phyloP scores from a whole-genome alignment of 768 basidiomycete species.

The Tremella mesenterica region DNA sequence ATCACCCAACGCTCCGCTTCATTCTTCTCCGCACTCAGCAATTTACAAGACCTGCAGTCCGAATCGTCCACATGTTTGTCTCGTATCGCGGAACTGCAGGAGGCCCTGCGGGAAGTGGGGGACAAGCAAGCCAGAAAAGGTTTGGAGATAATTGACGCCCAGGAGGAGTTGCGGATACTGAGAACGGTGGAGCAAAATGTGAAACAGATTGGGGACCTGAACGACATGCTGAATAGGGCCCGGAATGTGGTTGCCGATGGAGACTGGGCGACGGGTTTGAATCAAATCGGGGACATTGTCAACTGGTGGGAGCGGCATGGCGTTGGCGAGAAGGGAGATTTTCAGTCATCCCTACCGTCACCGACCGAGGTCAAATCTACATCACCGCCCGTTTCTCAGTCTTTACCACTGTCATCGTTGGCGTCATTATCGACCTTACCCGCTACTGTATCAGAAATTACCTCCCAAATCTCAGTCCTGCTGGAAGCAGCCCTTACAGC shows the following conservation, averaged over 20 bases:
- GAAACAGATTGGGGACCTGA: constrained; percentile 52
- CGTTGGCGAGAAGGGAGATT: neutral
- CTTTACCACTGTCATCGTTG: constrained; percentile 21
- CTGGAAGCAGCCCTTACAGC: constrained; percentile 28
- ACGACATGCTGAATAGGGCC: constrained; percentile 67
- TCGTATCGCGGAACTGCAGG: constrained; percentile 64
- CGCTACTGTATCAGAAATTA: constrained; percentile 11
- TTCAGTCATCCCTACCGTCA: neutral
- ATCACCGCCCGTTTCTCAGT: neutral
- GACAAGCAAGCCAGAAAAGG: constrained; percentile 69
- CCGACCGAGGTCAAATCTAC: neutral
- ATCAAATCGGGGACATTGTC: constrained; percentile 42
- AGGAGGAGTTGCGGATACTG: constrained; percentile 54
- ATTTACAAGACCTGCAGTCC: constrained; percentile 82
- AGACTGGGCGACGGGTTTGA: constrained; percentile 79
- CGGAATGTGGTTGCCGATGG: constrained; percentile 68
- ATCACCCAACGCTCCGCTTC: constrained; percentile 82
- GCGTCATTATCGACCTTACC: constrained; percentile 26
- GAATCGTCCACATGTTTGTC: constrained; percentile 75
- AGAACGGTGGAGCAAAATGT: constrained; percentile 52
- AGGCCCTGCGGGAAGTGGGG: constrained; percentile 66
- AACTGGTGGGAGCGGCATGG: constrained; percentile 36
- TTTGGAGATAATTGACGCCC: constrained; percentile 57
- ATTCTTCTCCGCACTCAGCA: constrained; percentile 92
- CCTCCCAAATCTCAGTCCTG: constrained; percentile 23